phyloP scores from a whole-genome alignment of 257 asterid species.

The Striga asiatica region DNA sequence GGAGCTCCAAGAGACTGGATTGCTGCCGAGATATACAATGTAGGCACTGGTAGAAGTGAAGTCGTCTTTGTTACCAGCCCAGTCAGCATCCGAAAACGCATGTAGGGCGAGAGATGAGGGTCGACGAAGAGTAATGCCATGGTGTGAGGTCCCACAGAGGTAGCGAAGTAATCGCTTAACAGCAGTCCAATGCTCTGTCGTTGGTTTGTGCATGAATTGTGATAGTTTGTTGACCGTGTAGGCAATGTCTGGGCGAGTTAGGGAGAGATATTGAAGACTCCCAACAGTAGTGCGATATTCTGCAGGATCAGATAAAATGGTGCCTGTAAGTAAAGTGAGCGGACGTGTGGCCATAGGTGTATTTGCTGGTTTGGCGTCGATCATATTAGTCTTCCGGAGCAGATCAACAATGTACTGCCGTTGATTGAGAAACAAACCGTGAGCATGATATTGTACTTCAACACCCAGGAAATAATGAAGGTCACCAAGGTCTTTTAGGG shows the following conservation, averaged over 20 bases:
- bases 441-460: neutral
- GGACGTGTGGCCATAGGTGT: neutral
- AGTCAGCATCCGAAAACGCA: neutral
- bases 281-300: neutral
- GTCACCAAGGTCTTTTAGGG: neutral
- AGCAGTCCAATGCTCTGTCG: neutral
- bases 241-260: no score
- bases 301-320: neutral
- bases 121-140: neutral
- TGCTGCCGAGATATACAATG: neutral
- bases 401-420: neutral
- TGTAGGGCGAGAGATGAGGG: neutral
- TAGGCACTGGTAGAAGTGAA: neutral
- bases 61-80: neutral
- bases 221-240: no score
- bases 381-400: neutral
- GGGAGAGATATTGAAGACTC: no score
- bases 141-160: neutral
- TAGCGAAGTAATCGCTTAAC: neutral
- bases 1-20: no score
- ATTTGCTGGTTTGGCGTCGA: neutral
- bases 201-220: neutral
- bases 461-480: neutral
- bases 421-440: neutral
- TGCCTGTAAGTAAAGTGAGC: neutral